A percentile compares a stretch with the other conserved stretches of the same genome.
Evolutionary conservation across 208 protist genomes (phyloP).

Genomic region (Angomonas ambiguus): DNA sequence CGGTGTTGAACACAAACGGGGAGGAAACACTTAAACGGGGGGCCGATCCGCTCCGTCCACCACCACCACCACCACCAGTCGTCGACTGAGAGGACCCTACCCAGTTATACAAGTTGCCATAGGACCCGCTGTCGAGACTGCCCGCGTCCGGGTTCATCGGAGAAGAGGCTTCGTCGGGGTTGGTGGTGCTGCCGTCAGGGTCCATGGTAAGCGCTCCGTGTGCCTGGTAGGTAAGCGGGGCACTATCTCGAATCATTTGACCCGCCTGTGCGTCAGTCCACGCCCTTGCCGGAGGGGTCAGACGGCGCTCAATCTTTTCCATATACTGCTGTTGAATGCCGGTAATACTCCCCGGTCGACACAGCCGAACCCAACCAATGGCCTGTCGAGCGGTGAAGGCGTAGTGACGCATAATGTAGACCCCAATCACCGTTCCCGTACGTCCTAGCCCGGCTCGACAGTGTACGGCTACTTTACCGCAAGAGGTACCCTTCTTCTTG

Average conservation of each 20-base stretch:
- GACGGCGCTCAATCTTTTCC: slow-evolving; percentile 62
- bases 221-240: slow-evolving; percentile 15
- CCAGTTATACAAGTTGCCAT: background rate
- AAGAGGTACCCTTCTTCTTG: background rate
- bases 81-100: background rate
- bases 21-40: background rate
- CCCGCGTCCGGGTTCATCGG: background rate
- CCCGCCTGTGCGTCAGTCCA: slow-evolving; percentile 15
- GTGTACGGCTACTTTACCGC: slow-evolving; percentile 89
- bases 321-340: slow-evolving; percentile 96
- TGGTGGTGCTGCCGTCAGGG: background rate
- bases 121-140: background rate
- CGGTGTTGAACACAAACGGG: background rate
- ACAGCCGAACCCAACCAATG: slow-evolving; percentile 93
- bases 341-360: slow-evolving; percentile 94
- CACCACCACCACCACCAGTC: background rate
- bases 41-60: slow-evolving; percentile 17
- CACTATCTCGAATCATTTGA: background rate
- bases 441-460: slow-evolving; percentile 95
- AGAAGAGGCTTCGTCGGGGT: background rate
- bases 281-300: slow-evolving; percentile 29
- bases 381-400: slow-evolving; percentile 87
- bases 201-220: slow-evolving; percentile 21
- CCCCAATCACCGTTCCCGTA: slow-evolving; percentile 93
- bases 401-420: slow-evolving; percentile 93